Evolutionary conservation across 495 filamentous ascomycete genomes (phyloP).

Genomic region (Arthonia radiata): DNA sequence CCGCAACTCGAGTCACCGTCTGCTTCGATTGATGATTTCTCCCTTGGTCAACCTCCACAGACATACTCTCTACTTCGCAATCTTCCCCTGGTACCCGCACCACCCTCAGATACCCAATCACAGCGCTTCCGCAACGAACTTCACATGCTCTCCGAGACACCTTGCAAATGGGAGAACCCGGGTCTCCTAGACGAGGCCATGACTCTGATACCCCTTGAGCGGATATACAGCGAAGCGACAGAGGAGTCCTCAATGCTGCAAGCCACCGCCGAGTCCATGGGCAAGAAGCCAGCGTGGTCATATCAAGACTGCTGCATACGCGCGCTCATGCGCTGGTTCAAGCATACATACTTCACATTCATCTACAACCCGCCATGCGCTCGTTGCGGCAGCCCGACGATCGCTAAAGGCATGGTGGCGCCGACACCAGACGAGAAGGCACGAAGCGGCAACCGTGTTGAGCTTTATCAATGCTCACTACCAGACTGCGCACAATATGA

Average conservation of each 20-base stretch:
- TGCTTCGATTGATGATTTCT: background rate
- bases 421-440: conserved; percentile 75
- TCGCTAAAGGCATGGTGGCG: conserved; percentile 52
- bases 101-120: conserved; percentile 50
- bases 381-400: conserved; percentile 57
- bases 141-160: conserved; percentile 55
- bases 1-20: conserved; percentile 3
- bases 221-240: conserved; percentile 80
- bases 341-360: conserved; percentile 79
- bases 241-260: conserved; percentile 71
- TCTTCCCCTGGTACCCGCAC: conserved; percentile 56
- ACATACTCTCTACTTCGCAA: conserved; percentile 18
- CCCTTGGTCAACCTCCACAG: background rate
- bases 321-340: conserved; percentile 89
- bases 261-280: conserved; percentile 64
- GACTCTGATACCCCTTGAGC: conserved; percentile 61
- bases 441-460: conserved; percentile 61
- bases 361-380: conserved; percentile 85
- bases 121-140: conserved; percentile 66
- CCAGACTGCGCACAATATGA: conserved; percentile 47
- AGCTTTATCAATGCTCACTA: conserved; percentile 66
- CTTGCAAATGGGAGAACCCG: conserved; percentile 88
- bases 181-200: conserved; percentile 87
- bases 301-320: conserved; percentile 95
- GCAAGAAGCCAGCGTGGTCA: conserved; percentile 71